Percentiles rank a stretch among this genome's conserved stretches.
Evolutionary conservation across 768 basidiomycete species (phyloP).

Genomic region (Favolaschia claudopus): DNA sequence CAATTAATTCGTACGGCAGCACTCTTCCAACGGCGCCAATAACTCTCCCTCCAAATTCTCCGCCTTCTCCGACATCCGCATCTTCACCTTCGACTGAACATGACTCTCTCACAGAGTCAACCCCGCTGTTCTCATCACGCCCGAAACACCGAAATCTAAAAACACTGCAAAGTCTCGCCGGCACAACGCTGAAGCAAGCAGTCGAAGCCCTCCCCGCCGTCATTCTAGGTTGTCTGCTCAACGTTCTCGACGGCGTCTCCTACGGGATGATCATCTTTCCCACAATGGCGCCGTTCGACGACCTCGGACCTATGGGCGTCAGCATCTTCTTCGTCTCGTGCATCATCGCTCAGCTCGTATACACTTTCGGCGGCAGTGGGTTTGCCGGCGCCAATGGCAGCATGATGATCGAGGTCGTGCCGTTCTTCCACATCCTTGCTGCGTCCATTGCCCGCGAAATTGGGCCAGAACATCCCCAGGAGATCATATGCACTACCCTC

Average conservation of each 20-base stretch:
- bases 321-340: constrained; percentile 94
- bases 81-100: constrained; percentile 11
- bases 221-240: constrained; percentile 82
- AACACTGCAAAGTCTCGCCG: constrained; percentile 10
- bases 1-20: constrained; percentile 8
- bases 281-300: constrained; percentile 76
- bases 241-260: constrained; percentile 92
- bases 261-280: constrained; percentile 99
- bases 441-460: constrained; percentile 75
- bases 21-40: constrained; percentile 24
- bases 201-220: constrained; percentile 79
- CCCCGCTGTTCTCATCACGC: constrained; percentile 23
- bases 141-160: constrained; percentile 7
- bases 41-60: constrained; percentile 1
- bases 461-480: constrained; percentile 70
- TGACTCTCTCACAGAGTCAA: constrained; percentile 29
- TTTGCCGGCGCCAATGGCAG: constrained; percentile 92
- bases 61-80: constrained; percentile 25
- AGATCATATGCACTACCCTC: constrained; percentile 91
- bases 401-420: constrained; percentile 99
- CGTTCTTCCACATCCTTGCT: constrained; percentile 95
- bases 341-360: constrained; percentile 81
- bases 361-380: constrained; percentile 85
- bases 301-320: constrained; percentile 88
- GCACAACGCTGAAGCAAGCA: constrained; percentile 37